Conservation (phyloP, 352 stramenopile genomes). For the Phytophthora lateralis region DNA sequence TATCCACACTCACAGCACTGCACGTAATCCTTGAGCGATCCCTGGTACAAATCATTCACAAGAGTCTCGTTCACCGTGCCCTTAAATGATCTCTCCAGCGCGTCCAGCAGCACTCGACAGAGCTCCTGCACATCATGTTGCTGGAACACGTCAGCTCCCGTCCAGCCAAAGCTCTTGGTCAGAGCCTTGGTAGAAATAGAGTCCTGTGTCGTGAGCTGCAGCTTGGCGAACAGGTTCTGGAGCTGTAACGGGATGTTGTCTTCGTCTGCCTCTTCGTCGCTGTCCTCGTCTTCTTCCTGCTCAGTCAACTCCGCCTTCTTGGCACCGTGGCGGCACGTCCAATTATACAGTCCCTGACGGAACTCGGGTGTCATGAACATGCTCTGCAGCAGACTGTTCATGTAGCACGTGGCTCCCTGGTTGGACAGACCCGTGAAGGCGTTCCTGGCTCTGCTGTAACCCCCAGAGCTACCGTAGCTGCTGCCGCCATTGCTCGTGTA, state of each 20-base stretch:
- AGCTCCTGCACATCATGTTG: slow-evolving; percentile 94
- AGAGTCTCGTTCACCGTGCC: slow-evolving; percentile 86
- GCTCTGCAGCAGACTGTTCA: slow-evolving; percentile 93
- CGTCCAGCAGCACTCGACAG: slow-evolving; percentile 91
- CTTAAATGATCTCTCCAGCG: slow-evolving; percentile 89
- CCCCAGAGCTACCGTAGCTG: slow-evolving; percentile 32
- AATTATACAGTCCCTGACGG: slow-evolving; percentile 81
- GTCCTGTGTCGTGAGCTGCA: slow-evolving; percentile 80
- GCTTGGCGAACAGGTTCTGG: slow-evolving; percentile 92
- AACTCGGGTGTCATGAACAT: slow-evolving; percentile 93
- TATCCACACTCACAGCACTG: slow-evolving; percentile 85
- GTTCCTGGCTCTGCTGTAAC: slow-evolving; percentile 33
- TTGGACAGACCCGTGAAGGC: slow-evolving; percentile 86
- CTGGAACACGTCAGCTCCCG: slow-evolving; percentile 86
- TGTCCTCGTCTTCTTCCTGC: slow-evolving; percentile 25
- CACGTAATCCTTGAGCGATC: slow-evolving; percentile 90
- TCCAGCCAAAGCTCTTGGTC: slow-evolving; percentile 94
- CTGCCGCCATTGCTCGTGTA: slow-evolving; percentile 38
- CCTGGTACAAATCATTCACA: slow-evolving; percentile 89
- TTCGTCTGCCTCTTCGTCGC: slow-evolving; percentile 66
- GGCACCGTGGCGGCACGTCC: slow-evolving; percentile 28
- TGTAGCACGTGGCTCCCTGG: slow-evolving; percentile 94
- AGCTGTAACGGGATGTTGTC: slow-evolving; percentile 89
- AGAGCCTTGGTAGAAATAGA: slow-evolving; percentile 84
- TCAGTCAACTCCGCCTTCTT: slow-evolving; percentile 16